Conservation (phyloP, 768 basidiomycete genomes). For the Harrya chromipes region DNA sequence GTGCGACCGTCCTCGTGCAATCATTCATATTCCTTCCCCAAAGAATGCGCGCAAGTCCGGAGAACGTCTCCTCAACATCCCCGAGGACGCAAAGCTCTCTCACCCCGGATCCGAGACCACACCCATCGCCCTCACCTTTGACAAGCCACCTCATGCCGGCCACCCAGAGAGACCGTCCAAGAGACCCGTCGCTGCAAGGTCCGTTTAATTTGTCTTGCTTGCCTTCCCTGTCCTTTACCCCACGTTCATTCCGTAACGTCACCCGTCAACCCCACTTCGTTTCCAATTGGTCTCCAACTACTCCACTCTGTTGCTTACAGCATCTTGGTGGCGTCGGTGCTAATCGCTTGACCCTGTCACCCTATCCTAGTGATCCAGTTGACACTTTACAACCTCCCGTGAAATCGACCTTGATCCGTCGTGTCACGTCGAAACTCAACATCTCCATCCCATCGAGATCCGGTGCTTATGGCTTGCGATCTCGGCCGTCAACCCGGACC, state of each 20-base stretch:
- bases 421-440: constrained; percentile 28
- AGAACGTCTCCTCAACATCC: neutral
- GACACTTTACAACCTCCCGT: neutral
- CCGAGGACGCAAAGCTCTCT: neutral
- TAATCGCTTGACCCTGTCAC: neutral
- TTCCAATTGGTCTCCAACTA: too few relatives aligned
- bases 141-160: neutral
- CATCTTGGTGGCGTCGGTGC: too few relatives aligned
- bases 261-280: neutral
- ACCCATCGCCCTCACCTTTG: neutral
- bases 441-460: constrained; percentile 21
- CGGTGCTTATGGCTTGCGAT: neutral
- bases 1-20: neutral
- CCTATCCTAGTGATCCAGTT: neutral
- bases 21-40: constrained; percentile 5
- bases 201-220: neutral
- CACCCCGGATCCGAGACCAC: neutral
- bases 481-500: constrained; percentile 15
- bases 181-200: constrained; percentile 7
- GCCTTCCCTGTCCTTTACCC: neutral
- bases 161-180: constrained; percentile 1
- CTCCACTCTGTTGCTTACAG: too few relatives aligned
- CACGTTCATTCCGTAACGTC: constrained; percentile 1
- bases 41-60: neutral
- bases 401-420: constrained; percentile 26